A percentile compares a stretch with the other conserved stretches of the same genome.
phyloP scores from a whole-genome alignment of 257 asterid genomes.

The Gynochthodes officinalis region DNA sequence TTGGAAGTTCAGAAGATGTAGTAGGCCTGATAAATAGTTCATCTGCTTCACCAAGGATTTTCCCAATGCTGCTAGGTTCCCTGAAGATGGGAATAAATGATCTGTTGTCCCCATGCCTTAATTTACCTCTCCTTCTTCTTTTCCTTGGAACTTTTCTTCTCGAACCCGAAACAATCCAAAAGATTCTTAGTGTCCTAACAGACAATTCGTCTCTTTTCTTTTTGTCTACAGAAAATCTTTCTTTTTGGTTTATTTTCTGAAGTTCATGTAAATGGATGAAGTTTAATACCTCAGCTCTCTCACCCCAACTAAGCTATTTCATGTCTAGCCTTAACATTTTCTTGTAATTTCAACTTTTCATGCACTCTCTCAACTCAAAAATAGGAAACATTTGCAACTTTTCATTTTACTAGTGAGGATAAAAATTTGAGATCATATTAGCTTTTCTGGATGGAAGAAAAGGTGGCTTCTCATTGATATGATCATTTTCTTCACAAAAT shows the following conservation, averaged over 20 bases:
- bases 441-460: not conserved
- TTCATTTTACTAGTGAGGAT: too few relatives aligned
- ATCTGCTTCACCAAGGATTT: conserved; percentile 91
- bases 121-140: conserved; percentile 67
- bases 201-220: not conserved
- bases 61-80: conserved; percentile 94
- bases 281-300: not conserved
- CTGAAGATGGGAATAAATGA: conserved; percentile 79
- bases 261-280: not conserved
- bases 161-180: conserved; percentile 39
- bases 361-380: not conserved
- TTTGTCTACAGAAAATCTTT: not conserved
- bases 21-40: conserved; percentile 53
- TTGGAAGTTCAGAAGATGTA: conserved; percentile 41
- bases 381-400: too few relatives aligned
- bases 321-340: not conserved
- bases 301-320: not conserved
- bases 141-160: conserved; percentile 63
- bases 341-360: not conserved
- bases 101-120: conserved; percentile 57
- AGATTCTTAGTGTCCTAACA: not conserved
- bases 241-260: not conserved
- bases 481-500: not conserved
- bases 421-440: not conserved
- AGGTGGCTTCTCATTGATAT: not conserved